These are phyloP conservation scores for Coemansia sp. DNA, from an alignment of 192 early-diverging fungal species.

Conservation along the genomic window DNA sequence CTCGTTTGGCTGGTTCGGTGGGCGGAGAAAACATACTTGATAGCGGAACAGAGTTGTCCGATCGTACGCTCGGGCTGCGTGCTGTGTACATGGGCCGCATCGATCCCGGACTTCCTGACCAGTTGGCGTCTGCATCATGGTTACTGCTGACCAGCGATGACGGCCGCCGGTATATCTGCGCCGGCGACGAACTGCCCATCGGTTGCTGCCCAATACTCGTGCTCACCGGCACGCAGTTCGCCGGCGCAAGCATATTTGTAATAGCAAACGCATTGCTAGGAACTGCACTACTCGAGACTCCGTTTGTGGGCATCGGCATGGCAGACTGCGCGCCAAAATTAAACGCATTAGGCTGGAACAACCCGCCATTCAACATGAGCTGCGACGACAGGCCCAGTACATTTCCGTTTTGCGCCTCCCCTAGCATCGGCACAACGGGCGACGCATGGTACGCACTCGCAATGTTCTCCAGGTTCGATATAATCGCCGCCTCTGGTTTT, in stretches of 20 bases:
- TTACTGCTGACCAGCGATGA: constrained; percentile 21
- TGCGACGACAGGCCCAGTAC: constrained; percentile 37
- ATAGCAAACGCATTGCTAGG: constrained; percentile 11
- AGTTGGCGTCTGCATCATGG: constrained; percentile 3
- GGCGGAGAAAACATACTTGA: constrained; percentile 1
- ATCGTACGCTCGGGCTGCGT: constrained; percentile 17
- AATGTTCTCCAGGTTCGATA: constrained; percentile 46
- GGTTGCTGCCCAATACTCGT: constrained; percentile 1
- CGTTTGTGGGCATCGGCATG: not conserved
- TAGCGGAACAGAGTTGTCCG: constrained; percentile 11
- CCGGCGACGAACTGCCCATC: constrained; percentile 6
- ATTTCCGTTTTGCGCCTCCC: constrained; percentile 12
- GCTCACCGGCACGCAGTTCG: not conserved
- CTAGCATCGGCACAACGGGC: constrained; percentile 18
- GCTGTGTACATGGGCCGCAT: constrained; percentile 4
- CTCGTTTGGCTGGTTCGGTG: not conserved
- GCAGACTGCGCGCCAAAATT: not conserved
- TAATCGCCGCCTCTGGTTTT: constrained; percentile 44
- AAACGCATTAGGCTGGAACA: constrained; percentile 23
- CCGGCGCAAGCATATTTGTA: constrained; percentile 14
- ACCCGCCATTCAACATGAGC: constrained; percentile 24
- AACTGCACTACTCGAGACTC: not conserved
- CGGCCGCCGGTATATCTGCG: constrained; percentile 5
- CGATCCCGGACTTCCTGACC: constrained; percentile 8
- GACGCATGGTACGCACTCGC: constrained; percentile 42